Conservation (phyloP, 148 eudicot species). For the Amaranthus palmeri region DNA sequence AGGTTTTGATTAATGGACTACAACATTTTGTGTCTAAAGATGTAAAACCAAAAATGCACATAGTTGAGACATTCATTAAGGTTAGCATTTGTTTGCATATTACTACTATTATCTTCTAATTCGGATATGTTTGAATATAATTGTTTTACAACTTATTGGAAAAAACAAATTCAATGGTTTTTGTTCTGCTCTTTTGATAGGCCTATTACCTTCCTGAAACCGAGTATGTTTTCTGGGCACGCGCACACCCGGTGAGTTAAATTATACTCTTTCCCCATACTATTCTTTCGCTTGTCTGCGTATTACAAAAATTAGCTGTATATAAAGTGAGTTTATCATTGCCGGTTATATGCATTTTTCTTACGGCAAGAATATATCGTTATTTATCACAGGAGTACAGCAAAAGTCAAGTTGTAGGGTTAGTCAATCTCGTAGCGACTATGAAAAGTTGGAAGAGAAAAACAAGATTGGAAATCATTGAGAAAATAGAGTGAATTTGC, state of each 20-base stretch:
- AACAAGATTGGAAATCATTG: constrained; percentile 77
- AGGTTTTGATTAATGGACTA: constrained; percentile 95
- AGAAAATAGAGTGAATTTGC: constrained; percentile 57
- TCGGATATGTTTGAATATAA: neutral
- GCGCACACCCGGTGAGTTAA: constrained; percentile 73
- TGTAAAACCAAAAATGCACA: constrained; percentile 73
- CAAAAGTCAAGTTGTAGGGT: constrained; percentile 70
- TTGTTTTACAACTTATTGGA: no score
- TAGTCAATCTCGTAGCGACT: constrained; percentile 82
- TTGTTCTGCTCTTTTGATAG: constrained; percentile 33
- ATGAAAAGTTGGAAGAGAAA: constrained; percentile 96
- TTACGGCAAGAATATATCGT: constrained; percentile 1
- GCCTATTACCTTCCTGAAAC: constrained; percentile 98
- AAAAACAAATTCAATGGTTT: neutral
- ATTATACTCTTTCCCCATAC: neutral
- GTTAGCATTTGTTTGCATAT: constrained; percentile 26
- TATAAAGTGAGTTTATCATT: neutral
- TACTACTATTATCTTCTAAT: neutral
- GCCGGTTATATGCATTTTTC: neutral
- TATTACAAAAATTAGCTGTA: neutral
- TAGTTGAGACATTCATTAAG: constrained; percentile 86
- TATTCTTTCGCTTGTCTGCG: neutral
- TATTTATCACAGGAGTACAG: constrained; percentile 57
- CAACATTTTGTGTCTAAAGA: constrained; percentile 73
- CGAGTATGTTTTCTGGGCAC: constrained; percentile 89